A percentile compares a stretch with the other conserved stretches of the same genome.
phyloP scores from a whole-genome alignment of 202 grass and related monocot genomes.

The Setaria viridis region DNA sequence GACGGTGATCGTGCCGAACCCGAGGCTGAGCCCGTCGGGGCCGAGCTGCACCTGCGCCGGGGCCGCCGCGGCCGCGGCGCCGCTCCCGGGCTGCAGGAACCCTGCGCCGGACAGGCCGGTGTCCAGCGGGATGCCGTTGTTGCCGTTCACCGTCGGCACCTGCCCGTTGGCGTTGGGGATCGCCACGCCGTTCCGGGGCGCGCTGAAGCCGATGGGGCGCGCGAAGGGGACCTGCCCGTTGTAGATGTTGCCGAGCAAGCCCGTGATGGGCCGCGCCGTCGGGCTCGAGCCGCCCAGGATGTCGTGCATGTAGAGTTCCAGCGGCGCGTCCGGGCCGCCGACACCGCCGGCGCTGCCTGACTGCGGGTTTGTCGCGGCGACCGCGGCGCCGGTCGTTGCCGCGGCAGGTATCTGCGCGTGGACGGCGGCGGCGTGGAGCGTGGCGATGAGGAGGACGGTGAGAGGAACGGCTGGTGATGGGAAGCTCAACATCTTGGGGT shows the following conservation, averaged over 20 bases:
- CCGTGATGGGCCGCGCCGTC: conserved; percentile 75
- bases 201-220: conserved; percentile 65
- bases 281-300: conserved; percentile 72
- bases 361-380: conserved; percentile 47
- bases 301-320: conserved; percentile 80
- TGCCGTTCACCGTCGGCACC: conserved; percentile 63
- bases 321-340: conserved; percentile 39
- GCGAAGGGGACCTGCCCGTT: conserved; percentile 78
- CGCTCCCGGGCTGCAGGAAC: conserved; percentile 48
- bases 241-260: conserved; percentile 73
- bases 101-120: conserved; percentile 63
- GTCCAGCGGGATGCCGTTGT: conserved; percentile 72
- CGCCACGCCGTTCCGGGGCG: conserved; percentile 57
- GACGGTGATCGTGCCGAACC: conserved; percentile 68
- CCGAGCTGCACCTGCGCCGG: conserved; percentile 61
- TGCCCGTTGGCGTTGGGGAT: conserved; percentile 73
- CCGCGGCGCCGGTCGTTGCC: conserved; percentile 37
- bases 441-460: conserved; percentile 39
- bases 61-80: conserved; percentile 29
- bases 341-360: not conserved
- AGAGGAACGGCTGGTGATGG: conserved; percentile 24
- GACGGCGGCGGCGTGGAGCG: conserved; percentile 42
- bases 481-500: conserved; percentile 48
- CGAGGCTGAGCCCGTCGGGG: conserved; percentile 66
- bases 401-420: conserved; percentile 60